Conservation (phyloP, 2,329 filamentous ascomycete genomes). For the Exophiala calicioides region DNA sequence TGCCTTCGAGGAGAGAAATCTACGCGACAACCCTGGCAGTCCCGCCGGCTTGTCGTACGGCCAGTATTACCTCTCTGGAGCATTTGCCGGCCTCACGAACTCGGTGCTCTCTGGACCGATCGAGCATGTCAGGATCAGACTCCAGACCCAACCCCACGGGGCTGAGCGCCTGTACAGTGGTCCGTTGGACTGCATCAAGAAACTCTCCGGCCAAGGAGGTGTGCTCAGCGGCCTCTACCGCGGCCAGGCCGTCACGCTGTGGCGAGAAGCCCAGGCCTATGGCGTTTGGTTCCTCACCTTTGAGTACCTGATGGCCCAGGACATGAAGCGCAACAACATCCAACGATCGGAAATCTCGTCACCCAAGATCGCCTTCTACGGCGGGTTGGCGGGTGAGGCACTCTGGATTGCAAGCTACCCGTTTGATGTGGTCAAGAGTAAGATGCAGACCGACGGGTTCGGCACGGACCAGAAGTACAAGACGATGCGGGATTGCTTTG, state of each 20-base stretch:
- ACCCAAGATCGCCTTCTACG: conserved; percentile 87
- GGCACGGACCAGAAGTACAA: conserved; percentile 69
- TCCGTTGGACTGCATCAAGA: conserved; percentile 85
- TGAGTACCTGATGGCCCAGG: conserved; percentile 92
- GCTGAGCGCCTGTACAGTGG: conserved; percentile 71
- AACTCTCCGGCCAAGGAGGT: conserved; percentile 70
- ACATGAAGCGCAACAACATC: conserved; percentile 75
- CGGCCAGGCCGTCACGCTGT: conserved; percentile 79
- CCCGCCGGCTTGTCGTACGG: conserved; percentile 65
- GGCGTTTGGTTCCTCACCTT: conserved; percentile 94
- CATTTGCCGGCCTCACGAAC: conserved; percentile 91
- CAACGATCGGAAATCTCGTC: conserved; percentile 75
- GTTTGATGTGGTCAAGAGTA: conserved; percentile 97
- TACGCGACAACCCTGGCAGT: conserved; percentile 25
- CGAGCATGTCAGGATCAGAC: conserved; percentile 92
- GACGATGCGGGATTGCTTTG: conserved; percentile 87
- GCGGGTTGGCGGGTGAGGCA: conserved; percentile 88
- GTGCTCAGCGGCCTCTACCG: conserved; percentile 77
- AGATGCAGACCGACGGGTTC: conserved; percentile 98
- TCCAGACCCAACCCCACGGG: conserved; percentile 95
- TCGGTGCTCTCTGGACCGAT: conserved; percentile 85
- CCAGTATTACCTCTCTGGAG: conserved; percentile 88
- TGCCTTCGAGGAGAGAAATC: conserved; percentile 75
- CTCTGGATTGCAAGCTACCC: conserved; percentile 94
- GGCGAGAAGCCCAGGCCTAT: conserved; percentile 91